These are phyloP conservation scores for Ceriops zippeliana DNA, from an alignment of 345 rosid genomes.

Conservation along the genomic window DNA sequence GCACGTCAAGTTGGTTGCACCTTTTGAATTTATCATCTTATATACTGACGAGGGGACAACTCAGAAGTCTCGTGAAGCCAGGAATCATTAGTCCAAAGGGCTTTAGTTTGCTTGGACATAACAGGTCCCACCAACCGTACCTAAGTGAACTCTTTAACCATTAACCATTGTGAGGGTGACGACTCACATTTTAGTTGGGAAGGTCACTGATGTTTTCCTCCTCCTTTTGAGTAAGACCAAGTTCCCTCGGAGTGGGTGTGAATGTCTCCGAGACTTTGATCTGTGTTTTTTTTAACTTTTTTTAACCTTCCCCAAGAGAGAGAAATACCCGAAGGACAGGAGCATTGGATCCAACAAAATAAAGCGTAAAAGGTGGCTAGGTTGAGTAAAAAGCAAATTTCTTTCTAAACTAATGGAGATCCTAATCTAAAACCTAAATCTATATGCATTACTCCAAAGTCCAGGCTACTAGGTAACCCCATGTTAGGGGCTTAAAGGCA, in stretches of 20 bases:
- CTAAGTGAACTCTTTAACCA: constrained; percentile 18
- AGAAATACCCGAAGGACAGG: constrained; percentile 14
- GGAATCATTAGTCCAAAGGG: constrained; percentile 14
- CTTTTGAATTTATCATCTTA: too few species aligned
- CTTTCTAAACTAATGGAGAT: constrained; percentile 18
- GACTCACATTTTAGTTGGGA: constrained; percentile 22
- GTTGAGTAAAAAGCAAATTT: constrained; percentile 16
- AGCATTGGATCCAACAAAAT: constrained; percentile 44
- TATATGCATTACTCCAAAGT: constrained; percentile 28
- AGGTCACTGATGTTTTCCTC: constrained; percentile 25
- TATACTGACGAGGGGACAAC: constrained; percentile 3
- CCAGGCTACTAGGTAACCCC: constrained; percentile 30
- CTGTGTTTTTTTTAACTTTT: background rate
- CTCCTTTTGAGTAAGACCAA: constrained; percentile 26
- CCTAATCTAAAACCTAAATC: constrained; percentile 38
- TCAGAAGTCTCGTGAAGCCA: constrained; percentile 18
- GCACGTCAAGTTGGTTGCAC: too few species aligned
- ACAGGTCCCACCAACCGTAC: constrained; percentile 27
- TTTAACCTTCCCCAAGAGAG: constrained; percentile 9
- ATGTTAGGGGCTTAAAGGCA: constrained; percentile 21
- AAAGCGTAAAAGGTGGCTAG: constrained; percentile 31
- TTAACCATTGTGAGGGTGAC: constrained; percentile 30
- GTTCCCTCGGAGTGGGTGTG: constrained; percentile 23
- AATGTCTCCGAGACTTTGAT: constrained; percentile 27
- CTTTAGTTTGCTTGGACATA: constrained; percentile 22